Base-by-base conservation (phyloP, 768 basidiomycete species). In the Phaffia australis region DNA sequence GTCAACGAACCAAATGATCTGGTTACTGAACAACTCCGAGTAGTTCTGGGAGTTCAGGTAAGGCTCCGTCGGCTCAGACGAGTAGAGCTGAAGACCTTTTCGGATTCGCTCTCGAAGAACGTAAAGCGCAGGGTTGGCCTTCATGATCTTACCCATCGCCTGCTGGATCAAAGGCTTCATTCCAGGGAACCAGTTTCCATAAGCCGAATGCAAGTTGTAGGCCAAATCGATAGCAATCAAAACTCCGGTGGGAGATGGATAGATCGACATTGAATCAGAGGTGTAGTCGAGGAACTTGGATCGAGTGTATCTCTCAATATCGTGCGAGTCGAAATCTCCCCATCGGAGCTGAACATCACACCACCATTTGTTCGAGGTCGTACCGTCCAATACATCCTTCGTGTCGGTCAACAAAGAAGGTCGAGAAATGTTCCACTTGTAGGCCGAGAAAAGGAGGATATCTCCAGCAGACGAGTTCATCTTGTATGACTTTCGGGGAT, bases 391-490 rank as follows among this genome's bases (percentile, higher is more conserved):
- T 35, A 89, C 87, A 73, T 98, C 95, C 78, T 97, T 95, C 74
- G 83, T 88, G 73, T 99, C 94, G 8, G 92, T 93, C 29, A 93
- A 87, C 29, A 99, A 84, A 3, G 91, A 94, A 1, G 95, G 95
- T 23, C 94, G 85, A 5, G 93, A 85, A 68, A 98, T 95, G 76
- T 95, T 97, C 95, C 95, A 99, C 83, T 88, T 76, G 69, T 76
- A 75, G 1, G 89, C 87, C 16, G 92, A 95, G 83, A 99, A 98
- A 60, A 99, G 81, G 23, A 99, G 81, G 74, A 99, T 94, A 74
- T 99, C 95, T 60, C 94, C 94, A 71, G 94, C 97, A n/a, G 92
- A 94, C 9, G 92, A 95, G 79, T 99, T 99, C 95, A 99, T 98
- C 84, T 99, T 99, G 84, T 99, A 99, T 81, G 91, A 95, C 82